phyloP scores from a whole-genome alignment of 139 green algal species.

The Chlorella sp. region DNA sequence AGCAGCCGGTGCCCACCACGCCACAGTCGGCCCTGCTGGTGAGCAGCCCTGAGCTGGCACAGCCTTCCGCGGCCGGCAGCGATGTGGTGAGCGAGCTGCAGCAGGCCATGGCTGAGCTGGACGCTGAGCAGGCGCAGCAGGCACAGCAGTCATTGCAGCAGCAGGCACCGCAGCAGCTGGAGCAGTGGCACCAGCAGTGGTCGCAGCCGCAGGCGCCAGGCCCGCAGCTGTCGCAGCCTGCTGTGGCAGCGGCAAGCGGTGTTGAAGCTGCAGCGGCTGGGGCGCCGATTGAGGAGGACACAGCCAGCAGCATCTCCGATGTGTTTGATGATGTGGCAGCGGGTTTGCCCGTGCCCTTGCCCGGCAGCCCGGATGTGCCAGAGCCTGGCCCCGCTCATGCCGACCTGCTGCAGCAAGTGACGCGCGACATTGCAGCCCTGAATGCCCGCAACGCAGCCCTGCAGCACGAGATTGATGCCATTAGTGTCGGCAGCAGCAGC shows the following conservation, averaged over 20 bases:
- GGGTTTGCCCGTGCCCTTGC: too few relatives aligned
- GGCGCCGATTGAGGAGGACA: not conserved
- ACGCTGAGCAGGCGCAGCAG: not conserved
- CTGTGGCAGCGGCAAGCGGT: not conserved
- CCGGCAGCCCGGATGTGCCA: too few relatives aligned
- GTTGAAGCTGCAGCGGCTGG: not conserved
- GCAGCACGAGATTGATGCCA: constrained; percentile 23
- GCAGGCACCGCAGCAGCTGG: not conserved
- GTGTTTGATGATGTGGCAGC: not conserved
- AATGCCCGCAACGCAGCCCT: constrained; percentile 6
- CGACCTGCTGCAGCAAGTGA: not conserved
- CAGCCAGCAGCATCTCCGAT: not conserved
- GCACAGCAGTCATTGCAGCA: not conserved
- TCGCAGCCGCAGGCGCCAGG: not conserved
- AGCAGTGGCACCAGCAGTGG: not conserved
- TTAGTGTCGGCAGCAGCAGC: constrained; percentile 10
- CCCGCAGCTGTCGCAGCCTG: not conserved
- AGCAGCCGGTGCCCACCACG: not conserved
- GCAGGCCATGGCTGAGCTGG: constrained; percentile 6
- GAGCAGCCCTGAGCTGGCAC: not conserved
- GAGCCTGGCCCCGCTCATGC: too few relatives aligned
- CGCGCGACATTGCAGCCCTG: constrained; percentile 1
- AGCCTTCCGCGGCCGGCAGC: not conserved
- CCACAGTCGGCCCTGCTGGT: not conserved
- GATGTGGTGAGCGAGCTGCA: not conserved